Base-by-base conservation (phyloP, 352 stramenopile genomes). In the Pythium guiyangense region DNA sequence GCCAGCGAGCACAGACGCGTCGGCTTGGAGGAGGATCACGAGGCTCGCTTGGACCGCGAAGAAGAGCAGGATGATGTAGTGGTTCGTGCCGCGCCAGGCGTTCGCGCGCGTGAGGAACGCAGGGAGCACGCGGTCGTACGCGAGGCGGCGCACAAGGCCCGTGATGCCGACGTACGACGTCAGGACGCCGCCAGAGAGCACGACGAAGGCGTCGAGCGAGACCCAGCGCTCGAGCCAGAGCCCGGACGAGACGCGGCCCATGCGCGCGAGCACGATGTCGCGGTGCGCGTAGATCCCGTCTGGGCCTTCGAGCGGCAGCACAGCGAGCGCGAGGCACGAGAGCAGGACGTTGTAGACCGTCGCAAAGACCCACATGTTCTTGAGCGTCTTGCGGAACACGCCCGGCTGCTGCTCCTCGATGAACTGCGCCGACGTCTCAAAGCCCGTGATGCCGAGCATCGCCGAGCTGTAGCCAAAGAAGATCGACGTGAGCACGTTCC, bases 371-470 rank as follows among this genome's bases (percentile, higher is more conserved):
- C 86, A 96, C 79, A 90, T 90, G 60, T 84, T 84, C 45, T 72
- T 75, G 8, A 92, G 67, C 15, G 80, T 92, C 64, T 87, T 86
- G 6, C 74, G 68, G 60, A 93, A 93, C 25, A 92, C 82, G 20
- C 82, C 81, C 6, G 68, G 70, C 14, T 63, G 59, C 51, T 96
- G 86, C 56, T 94, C 84, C 60, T 97, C 86, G 1, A 97, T 80
- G 61, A 92, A 96, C 49, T 96, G 83, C 11, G 84, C 77, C 34
- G 77, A 91, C 1, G 71, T 90, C 69, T 97, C 89, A 48, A 97
- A 97, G 18, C 88, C 88, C 4, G 77, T 92, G 53, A 96, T 90
- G 54, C 88, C 89, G 8, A 97, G 71, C 78, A 97, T 91, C 1
- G 88, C 79, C 6, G 76, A 74, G 31, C 63, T 71, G 53, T 82